Percentiles rank a stretch among this genome's conserved stretches.
Conservation (phyloP, 2,329 filamentous ascomycete genomes). For the Balansia obtecta region DNA sequence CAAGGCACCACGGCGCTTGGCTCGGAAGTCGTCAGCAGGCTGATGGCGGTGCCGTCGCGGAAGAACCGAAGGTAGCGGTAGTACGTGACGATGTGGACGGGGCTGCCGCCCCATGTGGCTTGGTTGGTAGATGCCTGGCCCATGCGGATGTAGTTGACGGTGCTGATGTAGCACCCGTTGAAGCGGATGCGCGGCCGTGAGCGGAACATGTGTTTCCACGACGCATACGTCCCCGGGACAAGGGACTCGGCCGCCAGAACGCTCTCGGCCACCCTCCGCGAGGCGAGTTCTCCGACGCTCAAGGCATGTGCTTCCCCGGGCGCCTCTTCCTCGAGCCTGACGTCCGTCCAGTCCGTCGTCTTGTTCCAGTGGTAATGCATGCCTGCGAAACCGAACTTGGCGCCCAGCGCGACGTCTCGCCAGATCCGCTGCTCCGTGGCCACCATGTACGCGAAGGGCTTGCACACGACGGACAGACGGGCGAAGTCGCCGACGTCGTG, state of each 20-base stretch:
- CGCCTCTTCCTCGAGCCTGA: constrained; percentile 12
- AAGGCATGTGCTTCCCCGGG: constrained; percentile 19
- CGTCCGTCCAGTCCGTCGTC: constrained; percentile 42
- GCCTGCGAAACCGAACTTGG: constrained; percentile 62
- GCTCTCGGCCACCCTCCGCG: constrained; percentile 20
- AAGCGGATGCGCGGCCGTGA: constrained; percentile 77
- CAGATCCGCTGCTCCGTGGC: constrained; percentile 77
- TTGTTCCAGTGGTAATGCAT: constrained; percentile 75
- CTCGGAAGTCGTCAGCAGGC: constrained; percentile 67
- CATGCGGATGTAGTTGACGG: constrained; percentile 83
- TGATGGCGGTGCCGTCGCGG: constrained; percentile 74
- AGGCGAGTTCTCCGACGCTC: constrained; percentile 24
- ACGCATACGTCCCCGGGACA: constrained; percentile 30
- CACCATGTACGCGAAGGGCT: constrained; percentile 73
- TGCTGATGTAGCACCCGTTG: constrained; percentile 92
- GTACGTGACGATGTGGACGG: constrained; percentile 93
- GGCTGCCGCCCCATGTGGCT: constrained; percentile 58
- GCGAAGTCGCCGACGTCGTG: constrained; percentile 66
- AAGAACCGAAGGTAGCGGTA: constrained; percentile 95
- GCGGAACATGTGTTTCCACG: constrained; percentile 64
- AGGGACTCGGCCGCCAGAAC: constrained; percentile 28
- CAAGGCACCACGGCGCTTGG: constrained; percentile 81
- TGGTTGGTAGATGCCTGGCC: constrained; percentile 61
- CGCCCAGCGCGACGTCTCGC: constrained; percentile 59
- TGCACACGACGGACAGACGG: constrained; percentile 71